A percentile compares a stretch with the other conserved stretches of the same genome.
phyloP scores from a whole-genome alignment of 192 early-diverging fungal genomes.

The Backusella mclennaniae region DNA sequence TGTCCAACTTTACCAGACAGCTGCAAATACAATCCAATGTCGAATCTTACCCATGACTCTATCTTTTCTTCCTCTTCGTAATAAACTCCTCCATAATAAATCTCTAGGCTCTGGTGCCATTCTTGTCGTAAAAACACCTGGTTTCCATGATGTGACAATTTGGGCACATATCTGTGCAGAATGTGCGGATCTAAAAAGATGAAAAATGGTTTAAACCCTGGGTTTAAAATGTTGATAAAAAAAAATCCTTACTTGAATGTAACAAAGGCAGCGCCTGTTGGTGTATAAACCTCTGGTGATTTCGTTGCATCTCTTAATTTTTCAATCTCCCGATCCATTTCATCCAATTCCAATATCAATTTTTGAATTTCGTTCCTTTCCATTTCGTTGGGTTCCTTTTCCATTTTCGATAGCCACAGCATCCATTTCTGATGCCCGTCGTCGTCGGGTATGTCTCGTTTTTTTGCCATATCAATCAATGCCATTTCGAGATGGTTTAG shows the following conservation, averaged over 20 bases:
- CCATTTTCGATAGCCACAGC: neutral
- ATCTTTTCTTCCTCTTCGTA: constrained; percentile 43
- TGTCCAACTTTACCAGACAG: constrained; percentile 22
- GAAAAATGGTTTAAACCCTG: neutral
- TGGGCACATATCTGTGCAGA: constrained; percentile 59
- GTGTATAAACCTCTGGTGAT: constrained; percentile 40
- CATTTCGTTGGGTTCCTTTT: neutral
- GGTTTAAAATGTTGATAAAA: neutral
- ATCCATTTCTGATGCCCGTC: neutral
- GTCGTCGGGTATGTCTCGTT: neutral
- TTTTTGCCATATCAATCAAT: constrained; percentile 20
- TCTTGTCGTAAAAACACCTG: constrained; percentile 46
- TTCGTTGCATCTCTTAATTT: constrained; percentile 39
- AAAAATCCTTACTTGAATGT: constrained; percentile 47
- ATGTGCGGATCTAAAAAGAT: constrained; percentile 30
- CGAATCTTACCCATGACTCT: constrained; percentile 45
- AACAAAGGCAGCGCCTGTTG: constrained; percentile 57
- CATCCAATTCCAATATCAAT: neutral
- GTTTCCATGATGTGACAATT: constrained; percentile 48
- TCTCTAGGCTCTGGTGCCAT: constrained; percentile 65
- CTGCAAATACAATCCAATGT: constrained; percentile 43
- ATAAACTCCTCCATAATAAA: constrained; percentile 57
- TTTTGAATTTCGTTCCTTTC: neutral
- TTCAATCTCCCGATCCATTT: constrained; percentile 35
- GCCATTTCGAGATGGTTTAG: constrained; percentile 26